These are phyloP conservation scores for Trichoderma virens DNA, from an alignment of 495 filamentous ascomycete species.

Conservation along the genomic window DNA sequence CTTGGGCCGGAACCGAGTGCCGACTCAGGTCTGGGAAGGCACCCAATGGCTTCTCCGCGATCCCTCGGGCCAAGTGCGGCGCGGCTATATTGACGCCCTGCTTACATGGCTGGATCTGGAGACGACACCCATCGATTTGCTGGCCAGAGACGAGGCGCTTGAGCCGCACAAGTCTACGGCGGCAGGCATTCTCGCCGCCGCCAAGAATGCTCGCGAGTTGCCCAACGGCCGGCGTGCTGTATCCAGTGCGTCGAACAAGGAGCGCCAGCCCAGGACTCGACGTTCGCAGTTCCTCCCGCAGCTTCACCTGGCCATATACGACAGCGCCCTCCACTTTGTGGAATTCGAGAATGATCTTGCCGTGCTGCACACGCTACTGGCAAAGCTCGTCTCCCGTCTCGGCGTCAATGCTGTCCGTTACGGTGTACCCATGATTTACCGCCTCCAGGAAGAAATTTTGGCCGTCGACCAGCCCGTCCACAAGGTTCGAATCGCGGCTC, in stretches of 20 bases:
- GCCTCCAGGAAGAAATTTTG: slow-evolving; percentile 76
- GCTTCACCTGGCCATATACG: slow-evolving; percentile 82
- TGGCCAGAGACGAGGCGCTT: slow-evolving; percentile 46
- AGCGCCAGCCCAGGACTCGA: slow-evolving; percentile 48
- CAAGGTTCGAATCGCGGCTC: slow-evolving; percentile 69
- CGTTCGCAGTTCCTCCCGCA: slow-evolving; percentile 69
- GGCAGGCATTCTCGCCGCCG: slow-evolving; percentile 3
- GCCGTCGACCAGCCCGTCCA: slow-evolving; percentile 51
- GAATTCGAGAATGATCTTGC: slow-evolving; percentile 64
- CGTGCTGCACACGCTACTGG: slow-evolving; percentile 65
- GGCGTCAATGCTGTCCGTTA: slow-evolving; percentile 76
- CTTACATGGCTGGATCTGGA: slow-evolving; percentile 75
- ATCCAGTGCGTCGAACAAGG: slow-evolving; percentile 56
- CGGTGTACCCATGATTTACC: slow-evolving; percentile 79
- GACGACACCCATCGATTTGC: slow-evolving; percentile 59
- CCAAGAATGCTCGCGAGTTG: slow-evolving; percentile 27
- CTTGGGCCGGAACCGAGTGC: slow-evolving; percentile 63
- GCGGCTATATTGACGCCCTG: slow-evolving; percentile 76
- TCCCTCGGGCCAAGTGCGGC: slow-evolving; percentile 63
- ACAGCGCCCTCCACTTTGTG: slow-evolving; percentile 65
- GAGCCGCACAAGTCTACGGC: slow-evolving; percentile 23
- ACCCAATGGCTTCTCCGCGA: slow-evolving; percentile 85
- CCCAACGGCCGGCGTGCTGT: slow-evolving; percentile 49
- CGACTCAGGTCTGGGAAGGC: slow-evolving; percentile 78
- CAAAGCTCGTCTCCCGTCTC: slow-evolving; percentile 62